Evolutionary conservation across 23 red algal genomes (phyloP), one percentile per base, ranked within the genome.

Genomic region (Agarophyton chilense): DNA sequence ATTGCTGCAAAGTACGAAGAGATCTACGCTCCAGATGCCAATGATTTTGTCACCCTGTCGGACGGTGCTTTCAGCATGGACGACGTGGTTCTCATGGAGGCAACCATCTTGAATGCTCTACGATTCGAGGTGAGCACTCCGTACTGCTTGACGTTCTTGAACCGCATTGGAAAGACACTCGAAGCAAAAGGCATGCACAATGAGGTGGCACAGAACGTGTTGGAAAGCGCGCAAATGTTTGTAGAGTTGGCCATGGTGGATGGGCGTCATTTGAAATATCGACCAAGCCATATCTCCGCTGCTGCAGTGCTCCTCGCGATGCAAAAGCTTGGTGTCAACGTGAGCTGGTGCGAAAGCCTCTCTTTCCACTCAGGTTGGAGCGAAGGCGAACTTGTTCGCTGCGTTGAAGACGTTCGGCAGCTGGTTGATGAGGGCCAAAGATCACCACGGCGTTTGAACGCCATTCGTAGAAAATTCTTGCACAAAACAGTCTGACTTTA

Each of bases 1-100:
- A 70, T 70, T 70, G 64, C 64, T 10, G 64, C 64, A 2, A 70
- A 70, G 19, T 70, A 70, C 19, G 64, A 70, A 42, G 64, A 70
- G 19, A 70, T 70, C 19, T 70, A 70, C 19, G 33, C 34, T 42
- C 64, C 64, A 42, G 1, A 41, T 70, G 64, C 64, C 0, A 17
- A 41, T 17, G 64, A 70, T 26, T 41, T 70, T 18, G 38, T 36
- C 64, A 42, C 18, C 0, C 38, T 70, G 18, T 2, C 64, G 2
- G 64, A 36, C 19, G 64, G 64, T 39, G 64, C 64, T 13, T 70
- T 70, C 19, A 42, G 14, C 32, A 70, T 4, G 34, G 64, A 10
- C 64, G 64, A 70, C 34, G 34, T 70, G 34, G 1, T 70, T 14
- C 12, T 42, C 17, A 70, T 70, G 64, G 64, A 70, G 18, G 64